Percentiles rank a stretch among this genome's conserved stretches.
Evolutionary conservation across 1,284 basidiomycete species (phyloP).

Genomic region (Cutaneotrichosporon sp.): DNA sequence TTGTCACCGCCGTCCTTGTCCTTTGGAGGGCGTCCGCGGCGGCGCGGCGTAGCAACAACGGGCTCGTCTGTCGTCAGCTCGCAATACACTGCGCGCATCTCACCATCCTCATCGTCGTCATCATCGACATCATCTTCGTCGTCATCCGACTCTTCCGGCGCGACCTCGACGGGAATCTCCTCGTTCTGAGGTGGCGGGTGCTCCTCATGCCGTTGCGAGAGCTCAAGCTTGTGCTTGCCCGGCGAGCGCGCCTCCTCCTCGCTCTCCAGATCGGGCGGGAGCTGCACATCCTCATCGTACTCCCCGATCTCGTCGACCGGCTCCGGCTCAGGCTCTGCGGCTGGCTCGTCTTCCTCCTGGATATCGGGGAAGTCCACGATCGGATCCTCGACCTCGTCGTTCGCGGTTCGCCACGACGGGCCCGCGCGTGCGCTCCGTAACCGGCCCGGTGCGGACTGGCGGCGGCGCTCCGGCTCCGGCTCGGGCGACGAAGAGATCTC

Average conservation of each 20-base stretch:
- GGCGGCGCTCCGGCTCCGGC: too few relatives aligned
- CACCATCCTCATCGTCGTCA: constrained; percentile 16
- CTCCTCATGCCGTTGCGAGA: too few relatives aligned
- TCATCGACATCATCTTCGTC: constrained; percentile 22
- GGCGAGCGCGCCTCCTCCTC: background rate
- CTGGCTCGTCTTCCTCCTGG: background rate
- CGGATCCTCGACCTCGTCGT: too few relatives aligned
- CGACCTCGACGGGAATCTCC: constrained; percentile 27
- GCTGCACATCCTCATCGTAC: too few relatives aligned
- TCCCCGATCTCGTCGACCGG: background rate
- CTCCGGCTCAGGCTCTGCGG: background rate
- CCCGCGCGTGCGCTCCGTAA: background rate
- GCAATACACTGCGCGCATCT: background rate
- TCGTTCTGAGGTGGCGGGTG: too few relatives aligned
- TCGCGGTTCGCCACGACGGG: background rate
- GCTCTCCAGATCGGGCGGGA: background rate
- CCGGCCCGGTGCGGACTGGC: background rate
- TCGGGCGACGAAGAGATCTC: background rate
- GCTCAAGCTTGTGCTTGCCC: too few relatives aligned
- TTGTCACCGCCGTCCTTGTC: constrained; percentile 21
- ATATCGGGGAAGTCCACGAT: too few relatives aligned
- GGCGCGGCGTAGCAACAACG: constrained; percentile 16
- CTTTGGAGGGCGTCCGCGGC: constrained; percentile 15
- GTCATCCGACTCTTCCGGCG: constrained; percentile 26
- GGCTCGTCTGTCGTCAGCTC: constrained; percentile 18